Evolutionary conservation across 2,329 filamentous ascomycete genomes (phyloP), one percentile per base, ranked within the genome.

Genomic region (Fusarium sp.): DNA sequence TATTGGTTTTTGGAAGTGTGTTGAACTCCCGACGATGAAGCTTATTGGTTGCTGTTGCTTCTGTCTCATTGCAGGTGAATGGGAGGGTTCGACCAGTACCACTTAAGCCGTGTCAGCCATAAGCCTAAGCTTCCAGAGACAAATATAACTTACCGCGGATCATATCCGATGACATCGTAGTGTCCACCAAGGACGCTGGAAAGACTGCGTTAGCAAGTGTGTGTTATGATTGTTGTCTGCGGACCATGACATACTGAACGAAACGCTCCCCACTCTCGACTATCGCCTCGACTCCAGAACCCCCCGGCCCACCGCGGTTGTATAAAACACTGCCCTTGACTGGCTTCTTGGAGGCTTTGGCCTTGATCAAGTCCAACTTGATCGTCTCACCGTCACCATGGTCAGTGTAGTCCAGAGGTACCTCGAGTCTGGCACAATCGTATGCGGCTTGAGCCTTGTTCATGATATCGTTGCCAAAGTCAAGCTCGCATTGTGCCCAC

Each of bases 351-450:
- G 64, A 49, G 1, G 77, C 75, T 2, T 72, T 70, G 8, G 74
- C 61, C 15, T 61, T 75, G 19, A 76, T 43, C 1, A 80, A 58
- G 19, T 75, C 65, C 4, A 80, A 67, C 0, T 61, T 47, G 6
- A 79, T 53, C 0, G 68, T 75, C 32, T 72, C 53, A 19, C 54
- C 64, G 7, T 64, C 69, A 26, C 66, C 47, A 1, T 39, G n/a
- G 6, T 70, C 44, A 1, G 72, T 73, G 45, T 81, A 80, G 59
- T 80, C 78, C 4, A 80, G 72, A 3, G 78, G 78, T 0, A 80
- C 78, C 0, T 61, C 43, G 13, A 80, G 56, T n/a, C 58, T 75
- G 6, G 71, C 75, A 58, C 78, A 80, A 11, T 76, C 65, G 42
- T 9, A 38, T 0, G 5, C 2, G 8, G 32, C 40, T 6, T 62